These are phyloP conservation scores for Akanthomyces dipterigenus DNA, from an alignment of 2,329 filamentous ascomycete species.

Conservation along the genomic window DNA sequence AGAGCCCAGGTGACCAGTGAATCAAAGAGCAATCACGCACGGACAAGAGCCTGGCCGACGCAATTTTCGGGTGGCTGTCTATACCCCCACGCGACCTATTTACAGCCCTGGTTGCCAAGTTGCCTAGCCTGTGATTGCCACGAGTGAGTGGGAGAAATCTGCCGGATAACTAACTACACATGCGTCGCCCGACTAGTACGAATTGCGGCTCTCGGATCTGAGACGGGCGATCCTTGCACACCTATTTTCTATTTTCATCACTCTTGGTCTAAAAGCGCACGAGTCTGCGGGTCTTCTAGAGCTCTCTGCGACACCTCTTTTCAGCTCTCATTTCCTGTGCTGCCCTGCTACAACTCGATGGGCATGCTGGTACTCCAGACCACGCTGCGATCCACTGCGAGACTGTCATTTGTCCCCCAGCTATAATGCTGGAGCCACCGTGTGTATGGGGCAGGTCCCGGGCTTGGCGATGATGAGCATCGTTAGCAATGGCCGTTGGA, in stretches of 20 bases:
- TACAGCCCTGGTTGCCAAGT: not conserved
- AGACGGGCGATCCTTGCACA: too few relatives aligned
- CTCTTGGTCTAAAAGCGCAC: not conserved
- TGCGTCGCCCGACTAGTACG: too few relatives aligned
- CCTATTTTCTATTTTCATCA: not conserved
- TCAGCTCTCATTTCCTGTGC: slow-evolving; percentile 3
- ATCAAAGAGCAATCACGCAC: not conserved
- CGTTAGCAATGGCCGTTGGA: not conserved
- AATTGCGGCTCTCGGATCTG: too few relatives aligned
- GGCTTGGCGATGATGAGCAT: not conserved
- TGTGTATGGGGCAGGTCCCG: slow-evolving; percentile 2
- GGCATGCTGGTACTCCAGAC: not conserved
- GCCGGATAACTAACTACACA: too few relatives aligned
- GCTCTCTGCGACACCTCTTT: not conserved
- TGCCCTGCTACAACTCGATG: not conserved
- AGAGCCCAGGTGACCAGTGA: not conserved
- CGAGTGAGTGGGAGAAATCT: too few relatives aligned
- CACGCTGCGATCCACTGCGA: not conserved
- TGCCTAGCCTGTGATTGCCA: too few relatives aligned
- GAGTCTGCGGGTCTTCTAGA: not conserved
- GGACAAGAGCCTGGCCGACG: not conserved
- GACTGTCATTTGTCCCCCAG: not conserved
- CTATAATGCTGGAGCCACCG: not conserved
- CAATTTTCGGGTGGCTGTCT: not conserved
- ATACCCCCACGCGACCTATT: not conserved